Conservation (phyloP, 805 yeast species). For the Yamadazyma laniorum region DNA sequence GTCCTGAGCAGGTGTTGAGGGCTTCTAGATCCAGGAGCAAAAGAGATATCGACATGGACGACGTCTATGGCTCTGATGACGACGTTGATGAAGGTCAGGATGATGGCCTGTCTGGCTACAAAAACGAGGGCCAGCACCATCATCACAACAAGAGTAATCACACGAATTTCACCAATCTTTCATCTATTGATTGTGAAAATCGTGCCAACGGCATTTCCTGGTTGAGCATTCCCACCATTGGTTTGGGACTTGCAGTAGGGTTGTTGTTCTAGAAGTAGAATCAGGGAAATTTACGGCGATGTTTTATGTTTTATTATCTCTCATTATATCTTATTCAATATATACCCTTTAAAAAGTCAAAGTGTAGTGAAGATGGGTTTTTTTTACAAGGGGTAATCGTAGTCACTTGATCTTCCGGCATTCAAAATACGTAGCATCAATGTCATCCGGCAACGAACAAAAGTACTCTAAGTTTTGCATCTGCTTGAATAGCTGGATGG, state of each 20-base stretch:
- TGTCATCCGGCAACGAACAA: constrained; percentile 49
- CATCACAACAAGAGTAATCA: constrained; percentile 3
- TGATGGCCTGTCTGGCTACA: neutral
- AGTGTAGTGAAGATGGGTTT: too few relatives aligned
- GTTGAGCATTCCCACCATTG: constrained; percentile 3
- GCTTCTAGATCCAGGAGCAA: constrained; percentile 1
- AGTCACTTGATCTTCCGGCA: constrained; percentile 38
- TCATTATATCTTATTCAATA: constrained; percentile 11
- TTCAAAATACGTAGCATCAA: constrained; percentile 51
- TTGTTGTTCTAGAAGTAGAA: constrained; percentile 7
- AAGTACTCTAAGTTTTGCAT: constrained; percentile 51
- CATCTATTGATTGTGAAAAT: constrained; percentile 16
- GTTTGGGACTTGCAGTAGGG: constrained; percentile 7
- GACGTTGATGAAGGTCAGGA: constrained; percentile 2
- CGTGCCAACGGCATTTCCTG: constrained; percentile 1
- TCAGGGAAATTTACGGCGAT: neutral
- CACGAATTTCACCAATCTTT: constrained; percentile 13
- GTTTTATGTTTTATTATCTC: constrained; percentile 11
- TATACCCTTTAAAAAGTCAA: constrained; percentile 6
- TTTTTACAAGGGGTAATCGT: neutral
- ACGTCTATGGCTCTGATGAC: constrained; percentile 4
- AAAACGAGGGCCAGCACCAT: neutral
- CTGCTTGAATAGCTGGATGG: constrained; percentile 43
- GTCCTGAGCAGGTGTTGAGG: constrained; percentile 10
- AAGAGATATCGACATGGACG: constrained; percentile 7